Evolutionary conservation across 176 grass and related monocot genomes (phyloP), one percentile per base, ranked within the genome.

Genomic region (Oryza australiensis): DNA sequence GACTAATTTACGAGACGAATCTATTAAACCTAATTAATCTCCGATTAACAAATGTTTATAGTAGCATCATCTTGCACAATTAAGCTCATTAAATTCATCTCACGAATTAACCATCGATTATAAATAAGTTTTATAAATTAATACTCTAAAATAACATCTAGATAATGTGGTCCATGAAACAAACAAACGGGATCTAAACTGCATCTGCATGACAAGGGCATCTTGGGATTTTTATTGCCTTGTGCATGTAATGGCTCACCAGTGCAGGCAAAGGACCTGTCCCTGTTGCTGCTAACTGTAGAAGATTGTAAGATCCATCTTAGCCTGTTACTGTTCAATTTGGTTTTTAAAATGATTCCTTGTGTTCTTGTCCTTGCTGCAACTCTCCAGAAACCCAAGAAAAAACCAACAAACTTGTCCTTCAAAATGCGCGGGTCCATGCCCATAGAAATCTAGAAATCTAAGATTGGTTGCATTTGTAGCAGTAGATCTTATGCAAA

Each of bases 211-310:
- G 27, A 28, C 15, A 57, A 34, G 48, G 29, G 46, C 27, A 75
- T 14, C 10, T 24, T 75, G 18, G 28, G 41, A 33, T 76, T 62
- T 76, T 63, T 35, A 13, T 83, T 83, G 8, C 30, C 35, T 64
- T 53, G 49, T 2, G 81, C 81, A 29, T 37, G 65, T 14, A 75
- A 53, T 53, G 9, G 28, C 13, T n/a, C 34, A 28, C 72, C 79
- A 15, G 67, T 30, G 67, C 51, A 62, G 79, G 26, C 79, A 23
- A 80, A 72, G 79, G 79, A 82, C 79, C 16, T 82, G 79, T 72
- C 67, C 18, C 55, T 60, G 22, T 60, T 60, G 55, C 7, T 60
- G 55, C 55, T 23, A 23, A 22, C 53, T 60, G 55, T 60, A 60
- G 55, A 0, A 60, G 55, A 0, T n/a, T 24, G 22, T 23, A 60